Base-by-base conservation (phyloP, 2,329 filamentous ascomycete species). In the Lecanosticta acicola region DNA sequence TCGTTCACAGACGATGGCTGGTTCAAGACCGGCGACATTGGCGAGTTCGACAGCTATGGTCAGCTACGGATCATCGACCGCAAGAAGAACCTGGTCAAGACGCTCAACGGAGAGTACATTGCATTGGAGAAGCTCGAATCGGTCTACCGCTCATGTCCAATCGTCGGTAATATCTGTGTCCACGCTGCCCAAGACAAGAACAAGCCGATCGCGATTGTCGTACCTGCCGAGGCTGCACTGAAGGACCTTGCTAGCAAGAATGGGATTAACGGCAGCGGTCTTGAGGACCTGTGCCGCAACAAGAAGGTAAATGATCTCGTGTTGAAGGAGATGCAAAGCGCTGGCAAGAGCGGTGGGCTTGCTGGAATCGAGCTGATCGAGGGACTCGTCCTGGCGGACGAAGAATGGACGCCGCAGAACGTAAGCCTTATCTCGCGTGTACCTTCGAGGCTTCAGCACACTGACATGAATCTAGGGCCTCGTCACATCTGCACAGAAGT, bases 21-120 rank as follows among this genome's bases (percentile, higher is more conserved):
- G 93, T 97, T 97, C 79, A 91, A 85, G 77, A 94, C 89, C 13
- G 91, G 91, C 50, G 91, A 97, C 62, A 93, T 97, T 66, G 91
- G 91, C 60, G 87, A 96, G 66, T 93, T 91, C 60, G 83, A 91
- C 67, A 65, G 72, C 36, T 76, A 84, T 51, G 91, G 91, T 35
- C 86, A 94, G 66, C 70, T 97, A 55, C 80, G 77, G 58, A 84
- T 97, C 65, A 90, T 97, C 63, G 91, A 97, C 68, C 87, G 91
- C 58, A 90, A 95, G 80, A 97, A 97, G 83, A 97, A 97, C 71
- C 75, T 97, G 45, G 87, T 97, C 68, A 97, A 97, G 81, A 90
- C 93, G 53, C 79, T 87, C 55, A 89, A 90, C 50, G 91, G 91
- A 58, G 91, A 97, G 75, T 97, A 97, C 69, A 94, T 97, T 66